Conservation (phyloP, 371 early-diverging fungal species). For the Circinella minor region DNA sequence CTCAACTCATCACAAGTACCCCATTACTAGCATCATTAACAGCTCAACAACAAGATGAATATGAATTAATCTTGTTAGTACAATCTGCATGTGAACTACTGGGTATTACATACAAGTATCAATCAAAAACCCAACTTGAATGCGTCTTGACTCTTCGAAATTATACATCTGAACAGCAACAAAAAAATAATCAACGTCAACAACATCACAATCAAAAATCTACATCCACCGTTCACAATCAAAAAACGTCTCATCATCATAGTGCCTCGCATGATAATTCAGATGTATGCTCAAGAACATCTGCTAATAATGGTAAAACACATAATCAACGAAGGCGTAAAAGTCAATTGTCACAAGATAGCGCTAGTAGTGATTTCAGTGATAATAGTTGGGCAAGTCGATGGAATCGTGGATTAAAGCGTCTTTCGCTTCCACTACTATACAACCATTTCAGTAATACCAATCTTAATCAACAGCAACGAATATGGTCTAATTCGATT, state of each 20-base stretch:
- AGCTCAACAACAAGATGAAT: slow-evolving; percentile 35
- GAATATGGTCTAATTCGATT: slow-evolving; percentile 29
- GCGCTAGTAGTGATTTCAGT: slow-evolving; percentile 21
- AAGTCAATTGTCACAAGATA: slow-evolving; percentile 10
- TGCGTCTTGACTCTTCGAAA: slow-evolving; percentile 48
- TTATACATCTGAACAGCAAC: slow-evolving; percentile 24
- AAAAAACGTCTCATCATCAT: background rate
- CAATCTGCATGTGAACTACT: slow-evolving; percentile 45
- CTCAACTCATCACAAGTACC: background rate
- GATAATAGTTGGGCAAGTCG: slow-evolving; percentile 26
- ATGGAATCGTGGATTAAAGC: slow-evolving; percentile 29
- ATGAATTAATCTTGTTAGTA: slow-evolving; percentile 40
- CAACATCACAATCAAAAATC: slow-evolving; percentile 3
- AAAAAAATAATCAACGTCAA: too few species aligned
- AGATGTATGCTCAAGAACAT: slow-evolving; percentile 4
- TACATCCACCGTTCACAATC: background rate
- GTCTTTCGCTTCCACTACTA: slow-evolving; percentile 27
- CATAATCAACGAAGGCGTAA: background rate
- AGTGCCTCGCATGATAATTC: background rate
- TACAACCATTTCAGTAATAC: slow-evolving; percentile 13
- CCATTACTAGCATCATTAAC: background rate
- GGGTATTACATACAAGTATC: slow-evolving; percentile 45
- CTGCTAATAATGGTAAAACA: background rate
- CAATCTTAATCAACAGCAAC: slow-evolving; percentile 8
- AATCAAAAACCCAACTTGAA: slow-evolving; percentile 31